Percentiles rank a stretch among this genome's conserved stretches.
These are phyloP conservation scores for Anisodus acutangulus DNA, from an alignment of 257 asterid genomes.

Conservation along the genomic window DNA sequence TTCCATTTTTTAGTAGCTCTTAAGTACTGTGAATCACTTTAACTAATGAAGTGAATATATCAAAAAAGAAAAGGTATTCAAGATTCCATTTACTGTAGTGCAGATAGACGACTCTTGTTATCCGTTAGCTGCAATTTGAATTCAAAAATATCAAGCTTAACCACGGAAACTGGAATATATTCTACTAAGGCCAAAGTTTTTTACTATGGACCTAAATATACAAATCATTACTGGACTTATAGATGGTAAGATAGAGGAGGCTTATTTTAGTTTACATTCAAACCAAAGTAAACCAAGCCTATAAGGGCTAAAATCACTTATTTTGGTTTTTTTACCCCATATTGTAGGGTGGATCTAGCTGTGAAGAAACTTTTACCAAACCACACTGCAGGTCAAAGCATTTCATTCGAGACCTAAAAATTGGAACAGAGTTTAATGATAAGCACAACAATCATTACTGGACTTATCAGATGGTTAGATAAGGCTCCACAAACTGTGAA, in stretches of 20 bases:
- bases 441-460: constrained; percentile 5
- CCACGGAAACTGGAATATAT: background rate
- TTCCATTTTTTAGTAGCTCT: constrained; percentile 2
- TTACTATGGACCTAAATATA: background rate
- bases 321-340: too few relatives aligned
- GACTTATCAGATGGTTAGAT: constrained; percentile 9
- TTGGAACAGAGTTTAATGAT: background rate
- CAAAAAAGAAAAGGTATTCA: background rate
- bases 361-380: constrained; percentile 14
- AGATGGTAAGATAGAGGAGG: background rate
- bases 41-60: constrained; percentile 14
- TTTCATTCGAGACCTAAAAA: background rate
- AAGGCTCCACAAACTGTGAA: constrained; percentile 12
- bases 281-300: too few relatives aligned
- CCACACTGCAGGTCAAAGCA: background rate
- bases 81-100: constrained; percentile 1
- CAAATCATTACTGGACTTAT: background rate
- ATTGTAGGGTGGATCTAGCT: background rate
- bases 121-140: background rate
- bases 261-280: background rate
- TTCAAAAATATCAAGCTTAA: background rate
- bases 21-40: background rate
- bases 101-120: background rate
- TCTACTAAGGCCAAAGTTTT: background rate
- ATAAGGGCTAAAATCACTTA: too few relatives aligned